Evolutionary conservation across 306 rosid genomes (phyloP), one percentile per base, ranked within the genome.

Genomic region (Corylus heterophylla): DNA sequence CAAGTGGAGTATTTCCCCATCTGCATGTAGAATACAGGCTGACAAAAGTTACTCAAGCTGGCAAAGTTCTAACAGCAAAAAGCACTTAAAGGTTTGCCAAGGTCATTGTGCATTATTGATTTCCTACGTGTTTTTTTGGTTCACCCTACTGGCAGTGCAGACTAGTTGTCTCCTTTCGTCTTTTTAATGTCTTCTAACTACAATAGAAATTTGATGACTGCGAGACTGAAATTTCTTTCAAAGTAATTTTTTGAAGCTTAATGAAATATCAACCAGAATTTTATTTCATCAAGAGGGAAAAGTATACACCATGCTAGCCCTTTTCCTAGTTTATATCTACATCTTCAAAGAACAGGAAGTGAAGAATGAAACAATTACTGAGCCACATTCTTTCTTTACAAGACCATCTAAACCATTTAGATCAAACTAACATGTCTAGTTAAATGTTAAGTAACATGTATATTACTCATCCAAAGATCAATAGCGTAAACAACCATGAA

Each of bases 1-100:
- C 91, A 59, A 91, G 78, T 12, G 96, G 90, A 72, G 91, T 89
- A 55, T 82, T 89, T n/a, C 93, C 93, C 96, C 92, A 91, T 71
- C 96, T 91, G 83, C 85, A 83, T 75, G 49, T 47, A 81, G 18
- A 16, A 83, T 69, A 29, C 16, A 6, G 58, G 62, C 77, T 42
- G 27, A 67, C 51, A 67, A 67, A 67, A 27, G 72, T 67, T 44
- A 67, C 3, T 39, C 16, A 13, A 67, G 31, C 7, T 42, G 72
- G 51, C 18, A 39, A 67, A 39, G 6, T 67, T 39, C 13, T 20
- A 49, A 5, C 4, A 31, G 16, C 39, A 18, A 67, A 67, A 67
- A 42, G 31, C n/a, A 64, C 18, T 39, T 48, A 8, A 39, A 39
- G 71, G 20, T 17, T 37, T 8, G 71, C n/a, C 17, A 7, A 17